Evolutionary conservation across 129 eudicot genomes (phyloP), one percentile per base, ranked within the genome.

Genomic region (Flaveria robusta): DNA sequence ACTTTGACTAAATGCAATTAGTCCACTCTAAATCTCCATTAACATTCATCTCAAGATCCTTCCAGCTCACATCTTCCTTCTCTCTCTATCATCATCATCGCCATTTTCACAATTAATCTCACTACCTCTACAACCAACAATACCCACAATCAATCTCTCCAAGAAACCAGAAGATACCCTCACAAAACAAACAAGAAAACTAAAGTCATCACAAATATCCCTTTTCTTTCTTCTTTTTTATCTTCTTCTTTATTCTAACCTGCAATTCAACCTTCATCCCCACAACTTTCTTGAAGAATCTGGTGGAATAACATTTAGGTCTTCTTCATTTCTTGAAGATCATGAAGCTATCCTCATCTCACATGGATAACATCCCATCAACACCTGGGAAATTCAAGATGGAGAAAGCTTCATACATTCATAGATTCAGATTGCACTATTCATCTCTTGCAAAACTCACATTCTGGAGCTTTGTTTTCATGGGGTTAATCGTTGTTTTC

Each of bases 311-410:
- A 45, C 65, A 46, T 45, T 41, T 41, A 20, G 42, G 55, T 41
- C 18, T 52, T 77, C 6, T 66, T n/a, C 39, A n/a, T 45, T 43
- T 58, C 29, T 71, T 77, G 70, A 70, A 45, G 52, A 78, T 3
- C 5, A 47, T 13, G 34, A 78, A 80, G 90, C 82, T 84, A 74
- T 86, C 88, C 87, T 85, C 89, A 39, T 47, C 82, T 75, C 96
- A 89, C 87, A 84, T 87, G 77, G 92, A 90, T 55, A 83, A 63
- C 20, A 63, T 74, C 66, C 97, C 93, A 65, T 88, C 91, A 56
- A 85, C 91, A 20, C 97, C 94, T 13, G 97, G 93, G 2, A 91
- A 91, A 66, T 91, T 86, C 81, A 91, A 90, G 93, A 85, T 87
- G 84, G 96, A 90, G 9, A 90, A 91, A 68, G 54, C 95, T 55